phyloP scores from a whole-genome alignment of 2,329 filamentous ascomycete species.

The Lecanosticta acicola region DNA sequence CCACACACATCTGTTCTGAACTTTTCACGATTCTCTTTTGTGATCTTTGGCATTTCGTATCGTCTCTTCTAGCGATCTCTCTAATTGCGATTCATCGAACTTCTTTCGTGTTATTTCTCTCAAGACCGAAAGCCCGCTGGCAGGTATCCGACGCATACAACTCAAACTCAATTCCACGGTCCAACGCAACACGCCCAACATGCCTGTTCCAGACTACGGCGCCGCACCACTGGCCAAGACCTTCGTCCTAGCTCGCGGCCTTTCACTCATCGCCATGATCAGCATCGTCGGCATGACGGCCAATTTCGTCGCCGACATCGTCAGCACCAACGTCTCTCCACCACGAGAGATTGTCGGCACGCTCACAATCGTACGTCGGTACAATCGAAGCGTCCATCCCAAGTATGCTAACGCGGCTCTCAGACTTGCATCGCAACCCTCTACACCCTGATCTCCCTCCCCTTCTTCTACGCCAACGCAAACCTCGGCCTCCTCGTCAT shows the following conservation, averaged over 20 bases:
- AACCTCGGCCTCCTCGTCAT: conserved; percentile 69
- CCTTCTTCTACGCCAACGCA: conserved; percentile 76
- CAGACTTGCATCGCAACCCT: conserved; percentile 65
- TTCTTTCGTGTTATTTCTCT: neutral
- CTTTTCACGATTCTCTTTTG: conserved; percentile 17
- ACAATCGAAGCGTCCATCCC: conserved; percentile 35
- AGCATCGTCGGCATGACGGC: conserved; percentile 72
- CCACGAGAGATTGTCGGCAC: conserved; percentile 72
- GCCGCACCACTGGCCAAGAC: conserved; percentile 64
- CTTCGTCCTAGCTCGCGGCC: conserved; percentile 66
- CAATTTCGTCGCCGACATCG: conserved; percentile 76
- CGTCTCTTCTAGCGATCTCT: conserved; percentile 2
- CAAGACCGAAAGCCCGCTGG: conserved; percentile 23
- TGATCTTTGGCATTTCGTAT: conserved; percentile 6
- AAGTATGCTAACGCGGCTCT: neutral
- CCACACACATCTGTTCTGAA: neutral
- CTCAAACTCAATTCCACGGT: conserved; percentile 9
- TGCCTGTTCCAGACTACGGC: conserved; percentile 58
- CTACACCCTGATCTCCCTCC: conserved; percentile 64
- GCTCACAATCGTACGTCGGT: conserved; percentile 61
- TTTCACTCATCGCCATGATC: conserved; percentile 67
- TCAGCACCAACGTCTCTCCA: conserved; percentile 57
- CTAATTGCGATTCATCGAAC: conserved; percentile 1
- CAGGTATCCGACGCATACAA: conserved; percentile 15
- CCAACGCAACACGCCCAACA: conserved; percentile 30